These are phyloP conservation scores for Dothistroma pini DNA, from an alignment of 2,329 filamentous ascomycete species.

Conservation along the genomic window DNA sequence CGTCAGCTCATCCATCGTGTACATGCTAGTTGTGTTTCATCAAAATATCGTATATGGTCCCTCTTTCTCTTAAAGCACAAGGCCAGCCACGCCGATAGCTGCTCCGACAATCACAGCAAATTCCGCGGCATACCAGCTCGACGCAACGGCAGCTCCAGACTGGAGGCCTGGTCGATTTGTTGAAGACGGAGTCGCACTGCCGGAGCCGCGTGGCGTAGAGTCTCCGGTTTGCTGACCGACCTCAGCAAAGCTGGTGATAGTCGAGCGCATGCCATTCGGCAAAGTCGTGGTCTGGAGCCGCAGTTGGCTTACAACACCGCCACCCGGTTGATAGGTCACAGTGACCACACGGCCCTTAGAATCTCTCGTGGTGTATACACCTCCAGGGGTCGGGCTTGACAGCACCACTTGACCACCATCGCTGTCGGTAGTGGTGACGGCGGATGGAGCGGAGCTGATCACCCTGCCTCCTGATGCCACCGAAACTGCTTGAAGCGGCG, in stretches of 20 bases:
- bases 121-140: conserved; percentile 28
- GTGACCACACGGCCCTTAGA: conserved; percentile 40
- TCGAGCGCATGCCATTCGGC: conserved; percentile 36
- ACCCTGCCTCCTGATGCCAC: conserved; percentile 38
- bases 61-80: conserved; percentile 31
- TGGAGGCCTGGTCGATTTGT: conserved; percentile 38
- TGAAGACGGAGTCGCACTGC: conserved; percentile 1
- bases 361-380: conserved; percentile 45
- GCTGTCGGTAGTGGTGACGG: conserved; percentile 39
- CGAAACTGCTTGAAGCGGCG: conserved; percentile 37
- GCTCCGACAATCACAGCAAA: conserved; percentile 34
- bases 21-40: conserved; percentile 3
- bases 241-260: conserved; percentile 44
- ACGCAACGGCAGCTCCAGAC: conserved; percentile 33
- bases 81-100: conserved; percentile 33
- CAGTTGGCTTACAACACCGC: conserved; percentile 40
- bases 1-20: conserved; percentile 5
- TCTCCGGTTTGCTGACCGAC: conserved; percentile 33
- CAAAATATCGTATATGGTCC: neutral
- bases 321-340: conserved; percentile 47
- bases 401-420: conserved; percentile 39
- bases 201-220: conserved; percentile 16
- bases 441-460: conserved; percentile 38
- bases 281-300: conserved; percentile 37
- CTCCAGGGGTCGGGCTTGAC: conserved; percentile 33